These are phyloP conservation scores for Pseudoscleropodium purum DNA, from an alignment of 225 moss, liverwort and hornwort species.

Conservation along the genomic window DNA sequence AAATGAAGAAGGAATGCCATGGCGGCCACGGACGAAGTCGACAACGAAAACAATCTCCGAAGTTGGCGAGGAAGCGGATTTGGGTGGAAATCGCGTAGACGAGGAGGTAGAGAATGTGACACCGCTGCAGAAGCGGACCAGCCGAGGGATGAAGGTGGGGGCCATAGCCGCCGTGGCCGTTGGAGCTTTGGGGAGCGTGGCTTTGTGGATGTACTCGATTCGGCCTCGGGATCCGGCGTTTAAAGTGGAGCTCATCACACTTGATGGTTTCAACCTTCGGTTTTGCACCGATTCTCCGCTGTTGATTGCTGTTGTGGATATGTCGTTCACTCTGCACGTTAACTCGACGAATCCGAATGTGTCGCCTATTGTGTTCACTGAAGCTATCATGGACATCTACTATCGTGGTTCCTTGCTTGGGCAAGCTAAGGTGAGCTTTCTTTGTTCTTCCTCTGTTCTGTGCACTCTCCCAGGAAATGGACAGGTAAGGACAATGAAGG, in stretches of 20 bases:
- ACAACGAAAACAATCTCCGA: not conserved
- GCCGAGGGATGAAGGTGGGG: slow-evolving; percentile 5
- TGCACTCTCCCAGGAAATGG: not conserved
- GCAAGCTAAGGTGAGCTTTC: slow-evolving; percentile 65
- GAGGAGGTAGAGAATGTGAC: not conserved
- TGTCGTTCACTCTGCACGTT: slow-evolving; percentile 63
- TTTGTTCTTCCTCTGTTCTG: not conserved
- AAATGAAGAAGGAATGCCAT: slow-evolving; percentile 14
- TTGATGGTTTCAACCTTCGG: slow-evolving; percentile 86
- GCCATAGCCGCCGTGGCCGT: slow-evolving; percentile 19
- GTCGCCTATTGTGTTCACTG: slow-evolving; percentile 74
- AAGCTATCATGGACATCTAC: slow-evolving; percentile 91
- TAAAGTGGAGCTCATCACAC: slow-evolving; percentile 52
- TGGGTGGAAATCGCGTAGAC: not conserved
- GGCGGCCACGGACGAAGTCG: slow-evolving; percentile 23
- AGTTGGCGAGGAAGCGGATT: not conserved
- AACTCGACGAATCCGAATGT: slow-evolving; percentile 80
- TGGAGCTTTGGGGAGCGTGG: slow-evolving; percentile 42
- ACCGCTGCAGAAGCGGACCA: not conserved
- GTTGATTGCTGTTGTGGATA: slow-evolving; percentile 79
- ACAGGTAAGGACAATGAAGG: not conserved
- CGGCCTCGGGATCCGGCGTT: slow-evolving; percentile 82
- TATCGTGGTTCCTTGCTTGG: slow-evolving; percentile 75
- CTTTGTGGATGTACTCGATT: slow-evolving; percentile 33
- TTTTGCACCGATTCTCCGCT: slow-evolving; percentile 79